These are phyloP conservation scores for Roridomyces roridus DNA, from an alignment of 768 basidiomycete species.

Conservation along the genomic window DNA sequence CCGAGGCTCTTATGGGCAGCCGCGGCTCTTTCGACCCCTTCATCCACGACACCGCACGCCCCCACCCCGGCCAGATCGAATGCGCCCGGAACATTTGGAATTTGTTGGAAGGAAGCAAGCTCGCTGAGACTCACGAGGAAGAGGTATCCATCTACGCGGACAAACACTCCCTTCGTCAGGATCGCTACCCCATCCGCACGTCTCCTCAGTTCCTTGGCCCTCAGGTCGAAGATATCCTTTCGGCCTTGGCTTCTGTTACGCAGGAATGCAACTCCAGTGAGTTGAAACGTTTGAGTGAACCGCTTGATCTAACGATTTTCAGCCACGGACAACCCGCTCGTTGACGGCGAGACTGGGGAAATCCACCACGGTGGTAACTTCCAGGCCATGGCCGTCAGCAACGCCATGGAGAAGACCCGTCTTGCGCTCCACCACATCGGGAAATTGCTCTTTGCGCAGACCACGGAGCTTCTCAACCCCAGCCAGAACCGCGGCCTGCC, in stretches of 20 bases:
- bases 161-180: conserved; percentile 73
- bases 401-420: conserved; percentile 88
- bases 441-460: conserved; percentile 72
- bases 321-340: conserved; percentile 86
- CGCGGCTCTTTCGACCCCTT: conserved; percentile 73
- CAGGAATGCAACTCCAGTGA: conserved; percentile 81
- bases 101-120: conserved; percentile 65
- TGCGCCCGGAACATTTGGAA: conserved; percentile 66
- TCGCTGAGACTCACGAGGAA: conserved; percentile 65
- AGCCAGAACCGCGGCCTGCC: conserved; percentile 80
- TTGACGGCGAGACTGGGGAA: conserved; percentile 68
- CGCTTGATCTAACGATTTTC: conserved; percentile 6
- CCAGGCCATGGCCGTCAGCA: conserved; percentile 81
- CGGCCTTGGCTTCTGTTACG: conserved; percentile 62
- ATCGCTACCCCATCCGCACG: conserved; percentile 73
- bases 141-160: conserved; percentile 74
- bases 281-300: not conserved
- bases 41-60: conserved; percentile 75
- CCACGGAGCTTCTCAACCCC: conserved; percentile 79
- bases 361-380: conserved; percentile 87
- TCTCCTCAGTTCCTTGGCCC: conserved; percentile 83
- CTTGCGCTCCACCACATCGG: conserved; percentile 73
- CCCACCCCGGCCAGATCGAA: conserved; percentile 85
- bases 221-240: conserved; percentile 75
- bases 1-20: conserved; percentile 75